A percentile compares a stretch with the other conserved stretches of the same genome.
These are phyloP conservation scores for Rhynchosporium secalis DNA, from an alignment of 2,329 filamentous ascomycete species.

Conservation along the genomic window DNA sequence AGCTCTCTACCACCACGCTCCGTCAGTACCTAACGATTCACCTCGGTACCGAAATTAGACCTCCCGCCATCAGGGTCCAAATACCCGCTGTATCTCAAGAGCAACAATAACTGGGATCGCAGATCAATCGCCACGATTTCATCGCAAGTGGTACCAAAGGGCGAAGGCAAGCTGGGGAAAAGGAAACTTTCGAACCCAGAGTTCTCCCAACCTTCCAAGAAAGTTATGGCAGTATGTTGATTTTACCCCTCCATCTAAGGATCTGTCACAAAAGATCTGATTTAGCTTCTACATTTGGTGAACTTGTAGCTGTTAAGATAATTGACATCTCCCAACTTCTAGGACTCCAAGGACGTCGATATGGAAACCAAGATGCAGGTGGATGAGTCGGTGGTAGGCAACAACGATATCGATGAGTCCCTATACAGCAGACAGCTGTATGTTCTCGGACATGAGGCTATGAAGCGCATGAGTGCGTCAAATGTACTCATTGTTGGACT, in stretches of 20 bases:
- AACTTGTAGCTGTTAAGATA: background rate
- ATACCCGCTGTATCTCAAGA: conserved; percentile 19
- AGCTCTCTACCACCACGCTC: background rate
- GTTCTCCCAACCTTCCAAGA: conserved; percentile 56
- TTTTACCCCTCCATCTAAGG: conserved; percentile 23
- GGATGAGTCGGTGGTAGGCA: conserved; percentile 57
- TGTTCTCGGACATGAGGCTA: conserved; percentile 74
- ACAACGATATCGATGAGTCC: conserved; percentile 67
- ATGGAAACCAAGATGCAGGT: conserved; percentile 66
- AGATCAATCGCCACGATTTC: conserved; percentile 39
- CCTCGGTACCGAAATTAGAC: conserved; percentile 13
- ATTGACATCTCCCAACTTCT: conserved; percentile 1
- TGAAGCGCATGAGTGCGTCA: conserved; percentile 98
- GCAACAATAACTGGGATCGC: conserved; percentile 26
- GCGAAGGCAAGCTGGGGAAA: conserved; percentile 60
- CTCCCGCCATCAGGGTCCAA: conserved; percentile 17
- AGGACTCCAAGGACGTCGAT: conserved; percentile 58
- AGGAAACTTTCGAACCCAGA: conserved; percentile 65
- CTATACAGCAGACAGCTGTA: conserved; percentile 75
- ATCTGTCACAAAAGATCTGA: conserved; percentile 14
- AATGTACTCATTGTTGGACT: conserved; percentile 91
- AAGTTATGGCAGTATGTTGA: conserved; percentile 60
- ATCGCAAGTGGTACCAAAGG: conserved; percentile 31
- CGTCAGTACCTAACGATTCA: background rate
- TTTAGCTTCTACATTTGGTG: background rate